Percentiles rank a stretch among this genome's conserved stretches.
These are phyloP conservation scores for Lophium mytilinum DNA, from an alignment of 495 filamentous ascomycete species.

Conservation along the genomic window DNA sequence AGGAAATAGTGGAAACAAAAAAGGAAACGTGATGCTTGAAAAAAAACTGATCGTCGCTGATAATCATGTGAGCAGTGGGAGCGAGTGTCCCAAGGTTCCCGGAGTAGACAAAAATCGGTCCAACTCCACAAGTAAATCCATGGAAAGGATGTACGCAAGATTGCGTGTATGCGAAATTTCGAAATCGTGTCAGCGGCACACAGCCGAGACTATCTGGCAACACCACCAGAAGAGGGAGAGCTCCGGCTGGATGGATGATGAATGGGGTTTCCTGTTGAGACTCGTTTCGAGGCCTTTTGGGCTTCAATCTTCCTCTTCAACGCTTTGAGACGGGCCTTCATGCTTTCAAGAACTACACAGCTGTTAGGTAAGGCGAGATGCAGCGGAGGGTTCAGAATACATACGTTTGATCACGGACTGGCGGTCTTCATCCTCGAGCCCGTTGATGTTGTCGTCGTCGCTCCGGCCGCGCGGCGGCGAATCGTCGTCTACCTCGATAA, in stretches of 20 bases:
- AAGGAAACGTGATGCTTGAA: background rate
- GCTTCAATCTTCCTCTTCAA: conserved; percentile 34
- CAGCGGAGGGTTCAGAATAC: conserved; percentile 11
- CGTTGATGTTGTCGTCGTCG: conserved; percentile 31
- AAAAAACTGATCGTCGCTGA: background rate
- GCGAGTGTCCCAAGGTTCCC: background rate
- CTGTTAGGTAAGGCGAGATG: conserved; percentile 11
- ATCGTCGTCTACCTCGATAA: conserved; percentile 80
- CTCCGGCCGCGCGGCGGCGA: conserved; percentile 23
- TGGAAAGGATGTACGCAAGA: background rate
- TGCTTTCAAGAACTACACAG: conserved; percentile 33
- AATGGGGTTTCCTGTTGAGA: conserved; percentile 19
- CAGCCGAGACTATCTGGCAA: conserved; percentile 3
- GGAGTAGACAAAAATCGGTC: background rate
- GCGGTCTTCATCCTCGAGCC: conserved; percentile 36
- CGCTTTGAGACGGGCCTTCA: conserved; percentile 25
- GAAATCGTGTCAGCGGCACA: background rate
- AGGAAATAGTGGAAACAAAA: background rate
- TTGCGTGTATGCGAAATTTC: background rate
- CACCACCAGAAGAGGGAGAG: conserved; percentile 18
- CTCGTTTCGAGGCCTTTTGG: conserved; percentile 25
- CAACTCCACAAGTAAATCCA: background rate
- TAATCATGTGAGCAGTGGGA: background rate
- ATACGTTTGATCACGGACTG: conserved; percentile 37
- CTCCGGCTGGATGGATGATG: conserved; percentile 15